phyloP scores from a whole-genome alignment of 345 rosid genomes.

The Punica granatum region DNA sequence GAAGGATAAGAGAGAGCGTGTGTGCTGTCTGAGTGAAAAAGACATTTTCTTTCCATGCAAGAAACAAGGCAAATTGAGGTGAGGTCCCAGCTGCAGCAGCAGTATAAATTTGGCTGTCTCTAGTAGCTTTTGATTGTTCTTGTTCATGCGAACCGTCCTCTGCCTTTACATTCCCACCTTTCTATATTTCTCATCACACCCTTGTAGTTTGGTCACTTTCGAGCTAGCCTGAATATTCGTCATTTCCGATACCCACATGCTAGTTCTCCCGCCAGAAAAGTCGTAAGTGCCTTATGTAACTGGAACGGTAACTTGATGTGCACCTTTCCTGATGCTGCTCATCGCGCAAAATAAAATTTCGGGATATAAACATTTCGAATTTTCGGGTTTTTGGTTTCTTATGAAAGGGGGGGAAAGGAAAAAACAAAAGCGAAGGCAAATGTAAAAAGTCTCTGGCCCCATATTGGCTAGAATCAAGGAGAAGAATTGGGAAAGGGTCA shows the following conservation, averaged over 20 bases:
- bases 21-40: neutral
- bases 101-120: neutral
- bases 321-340: too few relatives aligned
- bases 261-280: too few relatives aligned
- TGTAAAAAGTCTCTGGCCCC: neutral
- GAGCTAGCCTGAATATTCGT: too few relatives aligned
- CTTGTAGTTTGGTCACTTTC: too few relatives aligned
- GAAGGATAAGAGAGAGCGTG: slow-evolving; percentile 25
- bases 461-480: neutral
- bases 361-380: too few relatives aligned
- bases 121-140: neutral
- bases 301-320: too few relatives aligned
- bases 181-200: neutral
- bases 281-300: too few relatives aligned
- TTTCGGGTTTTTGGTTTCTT: too few relatives aligned
- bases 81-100: slow-evolving; percentile 13
- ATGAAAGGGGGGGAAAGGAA: too few relatives aligned
- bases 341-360: too few relatives aligned
- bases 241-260: too few relatives aligned
- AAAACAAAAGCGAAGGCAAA: too few relatives aligned
- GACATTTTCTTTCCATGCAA: neutral
- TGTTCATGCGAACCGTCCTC: neutral
- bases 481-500: neutral
- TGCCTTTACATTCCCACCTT: neutral
- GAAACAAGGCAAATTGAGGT: neutral